Evolutionary conservation across 2,329 filamentous ascomycete species (phyloP), one percentile per base, ranked within the genome.

Genomic region (Whalleya microplaca): DNA sequence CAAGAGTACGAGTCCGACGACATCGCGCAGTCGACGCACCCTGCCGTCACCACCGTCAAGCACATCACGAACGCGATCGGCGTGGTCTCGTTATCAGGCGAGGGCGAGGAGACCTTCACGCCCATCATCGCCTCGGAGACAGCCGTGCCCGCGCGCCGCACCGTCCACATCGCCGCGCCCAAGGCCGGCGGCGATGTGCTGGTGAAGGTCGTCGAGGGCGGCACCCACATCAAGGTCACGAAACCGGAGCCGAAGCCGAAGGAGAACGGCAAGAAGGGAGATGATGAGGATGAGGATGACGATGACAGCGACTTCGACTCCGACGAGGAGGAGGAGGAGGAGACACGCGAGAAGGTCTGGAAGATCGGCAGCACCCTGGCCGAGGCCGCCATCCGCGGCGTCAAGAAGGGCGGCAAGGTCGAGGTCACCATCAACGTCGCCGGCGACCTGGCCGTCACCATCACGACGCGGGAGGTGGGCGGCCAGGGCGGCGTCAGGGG

Each of bases 21-120:
- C 72, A 96, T 99, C 66, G 91, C 96, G 73, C 93, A 97, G 82
- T 96, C 91, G 61, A 96, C 92, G 46, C 94, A 99, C 80, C 89
- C 95, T 50, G 91, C 92, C 72, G 92, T 99, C 63, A 97, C 94
- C 32, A 94, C 93, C 16, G 92, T 96, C 50, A 92, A 92, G 68
- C 95, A 99, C 79, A 87, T 96, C 62, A 82, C 86, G 67, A 90
- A 93, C 72, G 90, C 94, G 61, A 90, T 99, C 62, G 95, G 95
- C 73, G 89, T 98, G 51, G 83, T 96, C 62, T 79, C 80, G 14
- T 81, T 75, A 65, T 70, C 75, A 41, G 80, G 87, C 47, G 81
- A 82, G 47, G 76, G 77, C 43, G 81, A 85, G 56, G 87, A 90
- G 63, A 78, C 85, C 58, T 97, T 98, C 79, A 86, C 86, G 46